A percentile compares a stretch with the other conserved stretches of the same genome.
These are phyloP conservation scores for Aureobasidium sp. DNA, from an alignment of 2,329 filamentous ascomycete species.

Conservation along the genomic window DNA sequence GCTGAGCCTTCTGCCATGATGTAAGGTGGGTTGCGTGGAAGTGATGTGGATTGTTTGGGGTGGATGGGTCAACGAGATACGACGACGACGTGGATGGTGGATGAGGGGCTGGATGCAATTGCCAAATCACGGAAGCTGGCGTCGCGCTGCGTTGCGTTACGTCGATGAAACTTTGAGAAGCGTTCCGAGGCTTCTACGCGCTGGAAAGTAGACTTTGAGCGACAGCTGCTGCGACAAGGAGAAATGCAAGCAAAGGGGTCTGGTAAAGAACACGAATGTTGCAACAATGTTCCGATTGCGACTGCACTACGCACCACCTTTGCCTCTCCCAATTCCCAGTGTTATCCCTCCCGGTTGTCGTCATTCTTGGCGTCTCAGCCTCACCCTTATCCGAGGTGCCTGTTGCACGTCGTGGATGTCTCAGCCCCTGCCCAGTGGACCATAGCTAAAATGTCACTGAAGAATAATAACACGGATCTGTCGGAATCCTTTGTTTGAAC, in stretches of 20 bases:
- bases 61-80: neutral
- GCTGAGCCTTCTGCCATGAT: constrained; percentile 34
- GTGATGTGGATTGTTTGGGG: neutral
- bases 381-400: neutral
- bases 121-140: neutral
- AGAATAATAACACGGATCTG: neutral
- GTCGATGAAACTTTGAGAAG: neutral
- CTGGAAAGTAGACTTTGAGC: neutral
- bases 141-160: neutral
- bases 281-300: neutral
- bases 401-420: neutral
- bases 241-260: neutral
- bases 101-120: constrained; percentile 10
- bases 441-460: neutral
- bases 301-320: neutral
- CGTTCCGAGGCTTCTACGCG: neutral
- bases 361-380: constrained; percentile 2
- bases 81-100: neutral
- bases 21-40: neutral
- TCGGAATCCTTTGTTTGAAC: neutral
- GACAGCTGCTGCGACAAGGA: neutral
- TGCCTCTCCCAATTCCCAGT: neutral
- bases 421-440: neutral
- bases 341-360: neutral
- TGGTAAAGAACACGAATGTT: neutral